Conservation (phyloP, 495 filamentous ascomycete species). For the Hyaloscypha hepaticicola region DNA sequence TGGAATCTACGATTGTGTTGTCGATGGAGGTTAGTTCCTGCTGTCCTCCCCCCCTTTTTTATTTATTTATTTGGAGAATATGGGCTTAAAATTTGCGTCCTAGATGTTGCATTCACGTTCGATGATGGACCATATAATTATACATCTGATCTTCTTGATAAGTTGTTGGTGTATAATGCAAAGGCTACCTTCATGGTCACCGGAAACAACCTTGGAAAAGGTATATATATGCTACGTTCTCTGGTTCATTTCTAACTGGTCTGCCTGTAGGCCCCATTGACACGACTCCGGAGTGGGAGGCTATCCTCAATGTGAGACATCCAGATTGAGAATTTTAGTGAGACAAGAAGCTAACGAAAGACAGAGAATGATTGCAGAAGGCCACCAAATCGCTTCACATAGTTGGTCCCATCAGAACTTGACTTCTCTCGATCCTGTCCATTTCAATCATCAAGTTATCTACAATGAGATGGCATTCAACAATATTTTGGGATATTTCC, state of each 20-base stretch:
- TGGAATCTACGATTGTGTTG: constrained; percentile 65
- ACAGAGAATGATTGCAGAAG: constrained; percentile 62
- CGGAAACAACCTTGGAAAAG: constrained; percentile 53
- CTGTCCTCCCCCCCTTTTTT: not conserved
- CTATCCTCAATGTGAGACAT: constrained; percentile 24
- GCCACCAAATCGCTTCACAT: constrained; percentile 80
- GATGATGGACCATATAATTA: constrained; percentile 69
- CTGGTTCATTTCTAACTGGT: not conserved
- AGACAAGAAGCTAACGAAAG: not conserved
- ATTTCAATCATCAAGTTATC: constrained; percentile 66
- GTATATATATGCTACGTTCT: not conserved
- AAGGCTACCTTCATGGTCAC: constrained; percentile 70
- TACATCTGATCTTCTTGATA: constrained; percentile 60
- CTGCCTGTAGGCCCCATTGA: constrained; percentile 22
- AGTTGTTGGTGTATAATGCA: constrained; percentile 54
- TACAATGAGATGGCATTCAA: constrained; percentile 80
- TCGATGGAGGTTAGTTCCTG: constrained; percentile 14
- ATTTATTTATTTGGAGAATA: not conserved
- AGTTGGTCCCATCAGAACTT: constrained; percentile 83
- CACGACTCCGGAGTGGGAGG: constrained; percentile 20
- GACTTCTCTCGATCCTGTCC: constrained; percentile 50
- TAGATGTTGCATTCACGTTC: constrained; percentile 63
- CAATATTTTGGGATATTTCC: constrained; percentile 77
- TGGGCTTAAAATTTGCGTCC: not conserved
- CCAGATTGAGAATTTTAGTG: not conserved